phyloP scores from a whole-genome alignment of 1,284 basidiomycete genomes.

The Exsudoporus floridanus region DNA sequence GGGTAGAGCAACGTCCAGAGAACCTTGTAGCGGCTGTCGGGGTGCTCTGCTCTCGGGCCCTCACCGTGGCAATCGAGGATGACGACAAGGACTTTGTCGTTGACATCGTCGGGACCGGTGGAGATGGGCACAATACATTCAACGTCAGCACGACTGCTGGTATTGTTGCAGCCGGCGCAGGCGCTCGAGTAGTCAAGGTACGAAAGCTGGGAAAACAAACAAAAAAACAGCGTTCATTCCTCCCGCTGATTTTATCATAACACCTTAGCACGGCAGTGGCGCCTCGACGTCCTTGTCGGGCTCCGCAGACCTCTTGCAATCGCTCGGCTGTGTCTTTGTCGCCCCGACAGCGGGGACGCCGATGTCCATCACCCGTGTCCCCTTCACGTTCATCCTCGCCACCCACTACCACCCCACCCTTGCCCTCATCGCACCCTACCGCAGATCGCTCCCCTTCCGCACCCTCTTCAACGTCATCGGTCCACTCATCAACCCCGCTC shows the following conservation, averaged over 20 bases:
- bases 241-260: slow-evolving; percentile 31
- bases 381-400: slow-evolving; percentile 93
- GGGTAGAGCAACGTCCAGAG: slow-evolving; percentile 72
- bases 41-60: slow-evolving; percentile 66
- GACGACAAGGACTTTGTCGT: slow-evolving; percentile 65
- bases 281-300: slow-evolving; percentile 95
- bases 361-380: slow-evolving; percentile 56
- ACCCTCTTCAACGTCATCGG: slow-evolving; percentile 98
- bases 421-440: slow-evolving; percentile 81
- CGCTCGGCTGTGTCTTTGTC: slow-evolving; percentile 81
- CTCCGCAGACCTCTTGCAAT: slow-evolving; percentile 89
- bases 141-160: slow-evolving; percentile 97
- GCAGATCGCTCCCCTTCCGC: slow-evolving; percentile 88
- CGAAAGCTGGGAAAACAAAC: slow-evolving; percentile 16
- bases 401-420: slow-evolving; percentile 92
- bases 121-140: slow-evolving; percentile 96
- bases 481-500: slow-evolving; percentile 91
- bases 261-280: slow-evolving; percentile 82
- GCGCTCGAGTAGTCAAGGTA: slow-evolving; percentile 91
- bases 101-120: slow-evolving; percentile 73
- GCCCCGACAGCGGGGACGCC: slow-evolving; percentile 60
- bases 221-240: slow-evolving; percentile 12
- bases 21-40: slow-evolving; percentile 76
- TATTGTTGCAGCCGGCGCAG: slow-evolving; percentile 92
- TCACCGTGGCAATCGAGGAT: slow-evolving; percentile 60